These are phyloP conservation scores for Sarocladium oryzae DNA, from an alignment of 2,329 filamentous ascomycete species.

Conservation along the genomic window DNA sequence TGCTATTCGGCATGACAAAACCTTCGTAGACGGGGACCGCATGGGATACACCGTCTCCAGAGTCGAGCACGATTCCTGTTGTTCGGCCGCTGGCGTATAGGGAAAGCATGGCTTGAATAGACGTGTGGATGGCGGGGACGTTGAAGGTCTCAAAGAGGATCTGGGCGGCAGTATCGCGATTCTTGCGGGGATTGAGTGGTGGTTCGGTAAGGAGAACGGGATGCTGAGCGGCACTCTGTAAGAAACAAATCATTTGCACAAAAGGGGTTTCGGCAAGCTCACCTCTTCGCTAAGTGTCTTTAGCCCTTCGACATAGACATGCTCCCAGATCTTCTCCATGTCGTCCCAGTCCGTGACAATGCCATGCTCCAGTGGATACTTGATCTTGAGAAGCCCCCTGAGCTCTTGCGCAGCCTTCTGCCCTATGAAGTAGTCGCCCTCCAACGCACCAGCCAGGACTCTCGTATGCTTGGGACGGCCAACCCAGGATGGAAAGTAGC, in stretches of 20 bases:
- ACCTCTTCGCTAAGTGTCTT: constrained; percentile 98
- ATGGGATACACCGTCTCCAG: constrained; percentile 93
- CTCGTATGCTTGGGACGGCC: constrained; percentile 91
- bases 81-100: constrained; percentile 94
- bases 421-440: constrained; percentile 96
- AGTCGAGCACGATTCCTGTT: constrained; percentile 91
- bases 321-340: constrained; percentile 99
- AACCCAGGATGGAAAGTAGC: constrained; percentile 95
- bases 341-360: constrained; percentile 99
- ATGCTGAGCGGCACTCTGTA: constrained; percentile 49
- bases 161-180: constrained; percentile 93
- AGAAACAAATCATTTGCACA: constrained; percentile 12
- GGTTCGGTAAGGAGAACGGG: constrained; percentile 94
- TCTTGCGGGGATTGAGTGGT: constrained; percentile 88
- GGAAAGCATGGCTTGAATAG: constrained; percentile 93
- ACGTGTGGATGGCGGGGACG: constrained; percentile 91
- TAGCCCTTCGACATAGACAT: constrained; percentile 90
- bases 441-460: constrained; percentile 90
- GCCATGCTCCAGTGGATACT: constrained; percentile 92
- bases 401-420: constrained; percentile 81
- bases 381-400: constrained; percentile 88
- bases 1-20: constrained; percentile 93
- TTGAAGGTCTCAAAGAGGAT: constrained; percentile 99
- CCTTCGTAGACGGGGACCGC: constrained; percentile 97
- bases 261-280: constrained; percentile 10